Conservation (phyloP, 306 rosid genomes). For the Adenanthera pavonina region DNA sequence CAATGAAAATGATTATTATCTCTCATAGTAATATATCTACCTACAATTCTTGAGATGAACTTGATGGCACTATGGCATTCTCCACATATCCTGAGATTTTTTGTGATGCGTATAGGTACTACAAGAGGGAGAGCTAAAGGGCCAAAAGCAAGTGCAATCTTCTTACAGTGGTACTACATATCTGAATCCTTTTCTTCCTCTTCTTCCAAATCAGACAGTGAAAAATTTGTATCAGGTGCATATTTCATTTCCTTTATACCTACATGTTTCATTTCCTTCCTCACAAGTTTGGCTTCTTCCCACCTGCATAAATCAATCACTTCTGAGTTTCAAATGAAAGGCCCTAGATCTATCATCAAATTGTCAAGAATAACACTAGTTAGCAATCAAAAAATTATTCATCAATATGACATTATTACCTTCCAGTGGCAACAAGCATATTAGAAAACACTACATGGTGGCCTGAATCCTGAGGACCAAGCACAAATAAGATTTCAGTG, state of each 20-base stretch:
- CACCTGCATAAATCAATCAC: conserved; percentile 61
- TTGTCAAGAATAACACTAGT: conserved; percentile 12
- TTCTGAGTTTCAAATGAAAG: conserved; percentile 23
- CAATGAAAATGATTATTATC: conserved; percentile 75
- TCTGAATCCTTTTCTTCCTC: conserved; percentile 72
- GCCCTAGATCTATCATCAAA: conserved; percentile 28
- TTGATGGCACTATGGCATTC: conserved; percentile 60
- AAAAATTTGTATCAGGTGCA: conserved; percentile 62
- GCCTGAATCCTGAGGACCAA: conserved; percentile 90
- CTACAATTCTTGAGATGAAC: conserved; percentile 65
- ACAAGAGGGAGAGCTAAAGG: conserved; percentile 73
- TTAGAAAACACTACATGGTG: conserved; percentile 86
- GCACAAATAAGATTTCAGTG: conserved; percentile 75
- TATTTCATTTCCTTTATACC: conserved; percentile 80
- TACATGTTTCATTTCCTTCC: conserved; percentile 78
- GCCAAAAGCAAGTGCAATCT: conserved; percentile 81
- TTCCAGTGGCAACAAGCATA: conserved; percentile 78
- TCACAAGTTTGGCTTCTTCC: conserved; percentile 85
- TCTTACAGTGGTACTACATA: conserved; percentile 84
- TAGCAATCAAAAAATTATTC: neutral
- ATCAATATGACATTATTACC: conserved; percentile 53
- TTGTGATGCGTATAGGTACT: conserved; percentile 68
- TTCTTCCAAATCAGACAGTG: conserved; percentile 76
- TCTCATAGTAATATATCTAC: conserved; percentile 70
- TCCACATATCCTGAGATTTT: conserved; percentile 63